Evolutionary conservation across 208 protist species (phyloP), one percentile per base, ranked within the genome.

Genomic region (Sergeia podlipaevii): DNA sequence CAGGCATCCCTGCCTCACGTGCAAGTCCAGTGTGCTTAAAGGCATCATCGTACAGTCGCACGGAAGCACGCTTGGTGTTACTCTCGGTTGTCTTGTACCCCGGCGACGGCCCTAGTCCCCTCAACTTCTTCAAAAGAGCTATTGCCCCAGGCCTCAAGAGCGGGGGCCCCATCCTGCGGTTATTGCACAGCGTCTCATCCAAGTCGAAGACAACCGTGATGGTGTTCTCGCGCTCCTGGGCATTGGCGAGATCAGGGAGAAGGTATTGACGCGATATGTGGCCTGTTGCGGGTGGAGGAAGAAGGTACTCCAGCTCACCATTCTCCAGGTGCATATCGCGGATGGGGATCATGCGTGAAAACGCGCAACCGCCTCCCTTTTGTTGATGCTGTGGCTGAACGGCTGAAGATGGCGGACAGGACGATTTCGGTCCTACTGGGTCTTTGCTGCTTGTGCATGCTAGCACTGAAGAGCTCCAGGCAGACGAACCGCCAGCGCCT

Each of bases 131-230:
- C 34, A 95, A 72, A 23, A 92, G 62, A 34, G 69, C 60, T 21
- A 80, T 52, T 23, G 83, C 81, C 6, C 81, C 80, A 15, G 88
- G 88, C 15, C 88, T 70, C 48, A 95, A 62, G 51, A 87, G 51
- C 3, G 83, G 65, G 1, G 79, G 65, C 7, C 72, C 74, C 30
- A 73, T 29, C 36, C 55, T 56, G 57, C 85, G 82, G 54, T 96
- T 96, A 62, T 90, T 91, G 56, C 80, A 90, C 33, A 96, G 69
- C 23, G 89, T 96, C 59, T 96, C 89, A 53, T 96, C 89, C 10
- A 96, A 64, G 67, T 96, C 89, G 54, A 96, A 93, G 32, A 96
- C 89, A 39, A 96, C 73, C 28, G 87, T 94, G 23, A 85, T 66
- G 18, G 82, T 91, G 38, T 73, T 66, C 8, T 78, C 75, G 8